A percentile compares a stretch with the other conserved stretches of the same genome.
Evolutionary conservation across 441 rosid species (phyloP).

Genomic region (Eruca vesicaria): DNA sequence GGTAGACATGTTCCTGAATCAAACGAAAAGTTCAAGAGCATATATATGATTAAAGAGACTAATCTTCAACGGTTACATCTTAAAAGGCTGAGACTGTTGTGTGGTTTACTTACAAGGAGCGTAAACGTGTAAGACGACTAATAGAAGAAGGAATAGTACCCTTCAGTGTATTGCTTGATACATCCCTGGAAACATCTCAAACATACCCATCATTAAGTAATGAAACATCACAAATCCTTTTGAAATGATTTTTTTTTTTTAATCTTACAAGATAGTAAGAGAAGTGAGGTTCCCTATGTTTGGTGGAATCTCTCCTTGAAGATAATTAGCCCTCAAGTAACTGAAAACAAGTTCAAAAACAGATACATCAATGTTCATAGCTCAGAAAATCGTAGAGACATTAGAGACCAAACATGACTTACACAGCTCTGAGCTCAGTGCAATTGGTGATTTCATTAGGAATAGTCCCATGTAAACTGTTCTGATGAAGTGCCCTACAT

Average conservation of each 20-base stretch:
- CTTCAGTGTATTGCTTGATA: conserved; percentile 84
- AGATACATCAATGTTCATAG: not conserved
- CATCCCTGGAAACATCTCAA: conserved; percentile 53
- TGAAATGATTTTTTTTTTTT: no score
- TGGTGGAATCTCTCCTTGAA: conserved; percentile 89
- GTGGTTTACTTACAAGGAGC: conserved; percentile 54
- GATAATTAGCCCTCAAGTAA: conserved; percentile 87
- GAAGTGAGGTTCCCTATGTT: conserved; percentile 75
- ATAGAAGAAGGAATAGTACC: conserved; percentile 87
- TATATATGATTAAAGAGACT: not conserved
- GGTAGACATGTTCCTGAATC: conserved; percentile 73
- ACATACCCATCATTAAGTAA: not conserved
- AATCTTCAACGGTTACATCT: not conserved
- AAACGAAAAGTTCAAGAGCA: conserved; percentile 18
- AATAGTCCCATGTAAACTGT: conserved; percentile 77
- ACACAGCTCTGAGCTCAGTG: conserved; percentile 85
- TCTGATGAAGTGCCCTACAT: conserved; percentile 85
- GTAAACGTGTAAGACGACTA: conserved; percentile 66
- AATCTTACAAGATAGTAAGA: conserved; percentile 74
- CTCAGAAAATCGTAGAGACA: not conserved
- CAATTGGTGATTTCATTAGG: conserved; percentile 79
- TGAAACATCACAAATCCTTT: not conserved
- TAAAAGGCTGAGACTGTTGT: not conserved
- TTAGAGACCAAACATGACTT: conserved; percentile 33
- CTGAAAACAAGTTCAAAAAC: conserved; percentile 38